Conservation (phyloP, 257 asterid genomes). For the Vinca minor region DNA sequence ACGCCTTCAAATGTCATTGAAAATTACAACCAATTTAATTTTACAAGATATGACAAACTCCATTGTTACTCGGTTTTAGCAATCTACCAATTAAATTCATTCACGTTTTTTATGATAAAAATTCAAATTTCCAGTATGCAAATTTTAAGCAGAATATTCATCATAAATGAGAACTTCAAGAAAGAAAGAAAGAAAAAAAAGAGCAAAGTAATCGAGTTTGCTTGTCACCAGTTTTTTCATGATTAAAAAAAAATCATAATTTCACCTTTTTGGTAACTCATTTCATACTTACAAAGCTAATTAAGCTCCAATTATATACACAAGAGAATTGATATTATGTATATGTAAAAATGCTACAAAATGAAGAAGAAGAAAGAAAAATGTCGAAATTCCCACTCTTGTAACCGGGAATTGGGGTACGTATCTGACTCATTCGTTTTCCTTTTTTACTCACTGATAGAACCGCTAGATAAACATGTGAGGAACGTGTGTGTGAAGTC, state of each 20-base stretch:
- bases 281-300: background rate
- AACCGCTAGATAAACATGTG: too few species aligned
- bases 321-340: background rate
- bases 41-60: background rate
- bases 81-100: background rate
- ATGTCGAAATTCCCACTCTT: background rate
- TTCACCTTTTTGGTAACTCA: background rate
- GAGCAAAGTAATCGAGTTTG: background rate
- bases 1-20: constrained; percentile 9
- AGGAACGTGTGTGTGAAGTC: too few species aligned
- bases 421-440: too few species aligned
- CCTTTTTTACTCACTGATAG: too few species aligned
- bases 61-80: background rate
- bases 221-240: background rate
- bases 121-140: background rate
- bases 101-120: constrained; percentile 1
- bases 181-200: background rate
- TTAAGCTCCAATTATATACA: background rate
- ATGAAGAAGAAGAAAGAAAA: background rate
- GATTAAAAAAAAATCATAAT: background rate
- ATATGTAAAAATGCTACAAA: background rate
- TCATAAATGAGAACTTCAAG: background rate
- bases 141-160: background rate
- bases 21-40: constrained; percentile 2
- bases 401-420: too few species aligned